Evolutionary conservation across 78 protist species (phyloP).

Genomic region (slime mould (Dictyostelium discoideum)): dicty_2.7 NC_007090.3:88501-89000

Average conservation of each 20-base stretch:
- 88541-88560: too few species aligned
- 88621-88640: too few species aligned
- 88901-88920: slow-evolving; percentile 76
- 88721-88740: background rate
- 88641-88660: too few species aligned
- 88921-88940: slow-evolving; percentile 89
- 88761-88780: background rate
- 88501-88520: too few species aligned
- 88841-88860: background rate
- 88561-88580: background rate
- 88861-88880: slow-evolving; percentile 52
- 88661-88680: background rate
- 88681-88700: background rate
- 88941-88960: slow-evolving; percentile 76
- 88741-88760: background rate
- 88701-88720: slow-evolving; percentile 4
- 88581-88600: too few species aligned
- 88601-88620: too few species aligned
- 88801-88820: background rate
- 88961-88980: slow-evolving; percentile 64
- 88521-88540: too few species aligned
- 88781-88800: too few species aligned
- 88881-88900: slow-evolving; percentile 82
- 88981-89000: slow-evolving; percentile 68
- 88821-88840: background rate